A percentile compares a stretch with the other conserved stretches of the same genome.
phyloP scores from a whole-genome alignment of 345 rosid genomes.

The Toxicodendron radicans region DNA sequence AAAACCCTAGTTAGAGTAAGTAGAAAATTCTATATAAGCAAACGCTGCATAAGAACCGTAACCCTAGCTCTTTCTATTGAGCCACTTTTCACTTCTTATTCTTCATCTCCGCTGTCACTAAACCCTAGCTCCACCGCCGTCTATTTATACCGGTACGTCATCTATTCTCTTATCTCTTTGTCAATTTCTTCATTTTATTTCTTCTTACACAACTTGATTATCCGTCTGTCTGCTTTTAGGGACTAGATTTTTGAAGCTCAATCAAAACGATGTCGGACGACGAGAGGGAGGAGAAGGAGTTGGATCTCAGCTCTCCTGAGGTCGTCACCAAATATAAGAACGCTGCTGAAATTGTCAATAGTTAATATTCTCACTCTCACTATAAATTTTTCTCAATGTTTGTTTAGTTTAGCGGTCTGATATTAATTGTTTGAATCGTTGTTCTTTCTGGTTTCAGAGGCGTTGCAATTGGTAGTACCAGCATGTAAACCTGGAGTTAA shows the following conservation, averaged over 20 bases:
- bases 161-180: too few relatives aligned
- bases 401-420: background rate
- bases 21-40: constrained; percentile 16
- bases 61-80: constrained; percentile 6
- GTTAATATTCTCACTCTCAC: constrained; percentile 36
- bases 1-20: constrained; percentile 17
- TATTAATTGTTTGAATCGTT: too few relatives aligned
- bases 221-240: background rate
- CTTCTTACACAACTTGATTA: background rate
- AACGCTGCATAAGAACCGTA: background rate
- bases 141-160: background rate
- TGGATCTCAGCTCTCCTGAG: constrained; percentile 91
- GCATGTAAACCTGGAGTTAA: constrained; percentile 82
- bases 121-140: constrained; percentile 19
- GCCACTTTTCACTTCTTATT: constrained; percentile 3
- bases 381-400: background rate
- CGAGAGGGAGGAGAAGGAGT: constrained; percentile 95
- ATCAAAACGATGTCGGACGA: constrained; percentile 87
- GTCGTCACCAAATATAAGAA: constrained; percentile 93
- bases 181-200: background rate
- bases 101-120: background rate
- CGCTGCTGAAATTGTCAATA: constrained; percentile 96
- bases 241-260: constrained; percentile 3
- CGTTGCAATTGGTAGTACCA: constrained; percentile 69
- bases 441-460: constrained; percentile 51